Percentiles rank a stretch among this genome's conserved stretches.
Evolutionary conservation across 345 rosid species (phyloP).

Genomic region (Iberis pinnata): DNA sequence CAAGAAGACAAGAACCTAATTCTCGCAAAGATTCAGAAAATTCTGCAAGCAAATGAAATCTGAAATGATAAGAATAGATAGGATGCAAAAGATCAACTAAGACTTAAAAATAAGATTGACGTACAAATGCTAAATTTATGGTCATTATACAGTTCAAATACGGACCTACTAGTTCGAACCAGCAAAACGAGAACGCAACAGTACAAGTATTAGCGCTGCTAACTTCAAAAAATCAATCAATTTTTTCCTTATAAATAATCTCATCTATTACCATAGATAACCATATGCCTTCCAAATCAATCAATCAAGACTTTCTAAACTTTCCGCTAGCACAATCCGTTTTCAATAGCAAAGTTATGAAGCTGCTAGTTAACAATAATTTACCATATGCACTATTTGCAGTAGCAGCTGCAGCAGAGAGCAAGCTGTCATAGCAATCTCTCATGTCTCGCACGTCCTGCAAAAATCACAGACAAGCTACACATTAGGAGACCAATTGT

Average conservation of each 20-base stretch:
- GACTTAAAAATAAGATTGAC: neutral
- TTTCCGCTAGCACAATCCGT: neutral
- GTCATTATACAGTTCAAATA: neutral
- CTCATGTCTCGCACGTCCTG: slow-evolving; percentile 86
- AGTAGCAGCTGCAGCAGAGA: slow-evolving; percentile 95
- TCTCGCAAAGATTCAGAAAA: slow-evolving; percentile 88
- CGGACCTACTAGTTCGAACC: neutral
- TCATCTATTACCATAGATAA: too few relatives aligned
- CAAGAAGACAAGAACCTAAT: slow-evolving; percentile 77
- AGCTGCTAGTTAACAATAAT: neutral
- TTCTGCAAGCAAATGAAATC: slow-evolving; percentile 51
- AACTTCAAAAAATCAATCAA: too few relatives aligned
- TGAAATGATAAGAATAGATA: slow-evolving; percentile 24
- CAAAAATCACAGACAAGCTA: slow-evolving; percentile 10
- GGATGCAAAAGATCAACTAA: neutral
- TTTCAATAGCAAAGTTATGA: neutral
- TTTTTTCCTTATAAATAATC: too few relatives aligned
- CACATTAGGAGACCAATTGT: neutral
- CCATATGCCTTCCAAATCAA: too few relatives aligned
- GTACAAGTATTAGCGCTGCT: neutral
- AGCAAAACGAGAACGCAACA: neutral
- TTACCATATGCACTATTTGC: slow-evolving; percentile 83
- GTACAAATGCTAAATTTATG: neutral
- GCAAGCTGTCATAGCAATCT: slow-evolving; percentile 86
- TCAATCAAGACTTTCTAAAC: too few relatives aligned